Conservation (phyloP, 768 basidiomycete species). For the Leccinum obscurum region DNA sequence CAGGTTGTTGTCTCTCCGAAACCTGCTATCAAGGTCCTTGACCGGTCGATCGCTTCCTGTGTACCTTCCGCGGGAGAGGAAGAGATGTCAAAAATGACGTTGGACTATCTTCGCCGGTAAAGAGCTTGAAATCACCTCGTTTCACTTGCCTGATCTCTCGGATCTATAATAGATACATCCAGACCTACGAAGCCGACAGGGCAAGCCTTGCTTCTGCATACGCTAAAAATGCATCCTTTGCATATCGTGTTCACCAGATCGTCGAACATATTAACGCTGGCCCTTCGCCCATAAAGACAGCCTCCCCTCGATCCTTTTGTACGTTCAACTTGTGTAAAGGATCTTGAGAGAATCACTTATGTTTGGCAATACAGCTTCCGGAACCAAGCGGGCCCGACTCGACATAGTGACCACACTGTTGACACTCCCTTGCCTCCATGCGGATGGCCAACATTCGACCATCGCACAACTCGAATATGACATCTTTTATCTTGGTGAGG, state of each 20-base stretch:
- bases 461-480: constrained; percentile 28
- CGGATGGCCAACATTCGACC: constrained; percentile 1
- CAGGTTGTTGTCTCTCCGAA: background rate
- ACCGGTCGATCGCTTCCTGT: background rate
- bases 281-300: background rate
- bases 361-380: constrained; percentile 13
- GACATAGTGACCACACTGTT: constrained; percentile 29
- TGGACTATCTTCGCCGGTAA: constrained; percentile 32
- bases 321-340: constrained; percentile 5
- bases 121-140: constrained; percentile 6
- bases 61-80: constrained; percentile 19
- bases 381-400: constrained; percentile 25
- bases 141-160: constrained; percentile 4
- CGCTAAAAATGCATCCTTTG: constrained; percentile 31
- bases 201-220: constrained; percentile 35
- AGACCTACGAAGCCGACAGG: constrained; percentile 34
- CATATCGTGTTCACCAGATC: constrained; percentile 25
- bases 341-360: constrained; percentile 3
- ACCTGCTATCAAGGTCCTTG: background rate
- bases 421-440: constrained; percentile 28
- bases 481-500: constrained; percentile 30
- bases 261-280: background rate
- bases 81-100: constrained; percentile 30
- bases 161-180: constrained; percentile 27
- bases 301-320: constrained; percentile 18